Evolutionary conservation across 2,329 filamentous ascomycete species (phyloP).

Genomic region (Plenodomus biglobosus): DNA sequence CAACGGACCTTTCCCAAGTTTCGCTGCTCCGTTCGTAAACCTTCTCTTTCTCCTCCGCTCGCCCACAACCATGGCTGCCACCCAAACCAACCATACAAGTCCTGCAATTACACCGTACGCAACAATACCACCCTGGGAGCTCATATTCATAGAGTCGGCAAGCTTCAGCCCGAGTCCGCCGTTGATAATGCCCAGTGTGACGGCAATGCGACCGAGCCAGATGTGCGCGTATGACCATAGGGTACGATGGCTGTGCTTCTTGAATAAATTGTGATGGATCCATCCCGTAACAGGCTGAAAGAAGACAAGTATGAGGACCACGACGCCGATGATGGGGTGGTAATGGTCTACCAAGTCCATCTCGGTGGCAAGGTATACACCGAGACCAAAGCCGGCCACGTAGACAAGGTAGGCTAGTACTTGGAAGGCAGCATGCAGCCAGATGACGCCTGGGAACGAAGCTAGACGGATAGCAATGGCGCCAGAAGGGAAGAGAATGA

Average conservation of each 20-base stretch:
- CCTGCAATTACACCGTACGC: conserved; percentile 55
- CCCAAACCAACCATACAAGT: conserved; percentile 46
- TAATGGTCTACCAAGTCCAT: conserved; percentile 42
- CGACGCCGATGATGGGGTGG: conserved; percentile 58
- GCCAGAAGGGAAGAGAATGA: conserved; percentile 50
- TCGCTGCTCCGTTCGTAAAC: conserved; percentile 12
- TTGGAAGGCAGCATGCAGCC: conserved; percentile 53
- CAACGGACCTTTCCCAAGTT: conserved; percentile 8
- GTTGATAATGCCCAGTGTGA: conserved; percentile 58
- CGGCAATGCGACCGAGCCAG: conserved; percentile 56
- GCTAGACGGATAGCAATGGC: conserved; percentile 48
- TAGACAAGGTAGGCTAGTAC: conserved; percentile 51
- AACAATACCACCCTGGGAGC: conserved; percentile 42
- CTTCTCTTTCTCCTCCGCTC: conserved; percentile 27
- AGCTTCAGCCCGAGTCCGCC: conserved; percentile 58
- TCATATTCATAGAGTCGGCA: conserved; percentile 44
- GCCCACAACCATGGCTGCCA: conserved; percentile 32
- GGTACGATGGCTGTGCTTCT: conserved; percentile 49
- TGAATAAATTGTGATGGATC: conserved; percentile 56
- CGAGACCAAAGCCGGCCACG: conserved; percentile 54
- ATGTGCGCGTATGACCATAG: conserved; percentile 55
- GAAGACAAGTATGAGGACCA: conserved; percentile 54
- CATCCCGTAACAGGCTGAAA: conserved; percentile 58
- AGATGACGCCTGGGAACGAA: conserved; percentile 47
- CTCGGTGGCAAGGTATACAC: conserved; percentile 52